phyloP scores from a whole-genome alignment of 495 filamentous ascomycete genomes.

The Cenococcum geophilum region DNA sequence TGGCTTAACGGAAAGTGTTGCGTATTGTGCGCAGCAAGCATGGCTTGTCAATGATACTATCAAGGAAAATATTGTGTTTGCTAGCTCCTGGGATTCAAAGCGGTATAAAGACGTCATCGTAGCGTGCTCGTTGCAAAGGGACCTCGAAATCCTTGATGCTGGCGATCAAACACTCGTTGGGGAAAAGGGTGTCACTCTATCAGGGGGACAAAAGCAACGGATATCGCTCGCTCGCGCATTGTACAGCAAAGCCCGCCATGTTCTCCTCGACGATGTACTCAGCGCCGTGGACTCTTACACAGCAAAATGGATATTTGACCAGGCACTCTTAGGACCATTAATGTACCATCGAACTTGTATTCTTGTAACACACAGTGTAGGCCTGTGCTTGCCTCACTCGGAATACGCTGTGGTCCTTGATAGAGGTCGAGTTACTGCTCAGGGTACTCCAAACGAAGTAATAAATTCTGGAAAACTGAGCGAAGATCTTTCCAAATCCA shows the following conservation, averaged over 20 bases:
- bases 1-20: slow-evolving; percentile 81
- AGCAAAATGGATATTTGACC: slow-evolving; percentile 94
- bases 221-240: slow-evolving; percentile 92
- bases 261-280: slow-evolving; percentile 91
- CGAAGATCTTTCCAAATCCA: slow-evolving; percentile 72
- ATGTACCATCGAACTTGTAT: slow-evolving; percentile 90
- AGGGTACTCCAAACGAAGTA: slow-evolving; percentile 70
- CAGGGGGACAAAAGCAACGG: slow-evolving; percentile 95
- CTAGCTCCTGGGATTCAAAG: slow-evolving; percentile 70
- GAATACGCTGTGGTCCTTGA: slow-evolving; percentile 77
- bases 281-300: slow-evolving; percentile 99
- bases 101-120: slow-evolving; percentile 83
- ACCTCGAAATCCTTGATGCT: slow-evolving; percentile 84
- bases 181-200: slow-evolving; percentile 95
- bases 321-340: slow-evolving; percentile 82
- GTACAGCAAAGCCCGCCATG: slow-evolving; percentile 83
- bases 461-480: slow-evolving; percentile 78
- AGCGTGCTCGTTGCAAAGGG: slow-evolving; percentile 88
- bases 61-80: slow-evolving; percentile 93
- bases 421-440: slow-evolving; percentile 72
- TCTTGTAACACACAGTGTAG: slow-evolving; percentile 91
- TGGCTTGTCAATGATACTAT: slow-evolving; percentile 97
- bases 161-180: slow-evolving; percentile 94
- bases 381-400: slow-evolving; percentile 71
- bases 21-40: slow-evolving; percentile 95